Evolutionary conservation across 176 grass and related monocot species (phyloP), one percentile per base, ranked within the genome.

Genomic region (maize (Zea mays)): DNA sequence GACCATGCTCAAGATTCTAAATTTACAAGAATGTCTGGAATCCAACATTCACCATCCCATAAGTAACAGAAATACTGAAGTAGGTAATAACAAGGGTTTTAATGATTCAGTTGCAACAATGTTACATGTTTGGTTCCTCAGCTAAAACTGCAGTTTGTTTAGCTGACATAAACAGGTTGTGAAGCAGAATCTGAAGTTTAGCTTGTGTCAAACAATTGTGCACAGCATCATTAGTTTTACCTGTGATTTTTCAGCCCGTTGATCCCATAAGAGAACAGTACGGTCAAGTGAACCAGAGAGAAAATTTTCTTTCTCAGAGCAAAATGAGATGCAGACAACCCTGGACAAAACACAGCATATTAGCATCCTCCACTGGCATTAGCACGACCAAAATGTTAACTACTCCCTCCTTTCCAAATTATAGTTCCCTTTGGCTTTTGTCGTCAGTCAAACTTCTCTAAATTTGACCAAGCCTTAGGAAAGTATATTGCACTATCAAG

Each of bases 271-370:
- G 75, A 94, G 86, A 73, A 90, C 90, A 52, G 92, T 98, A 62
- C 85, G 90, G 88, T 98, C 96, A 82, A 98, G 89, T 70, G 96
- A 98, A 68, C 85, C 92, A 83, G 91, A 98, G 49, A 98, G 80
- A 72, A 94, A 92, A 60, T 73, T 82, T 51, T 94, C 96, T 74
- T 85, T 98, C 55, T 86, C 86, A n/a, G 92, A 79, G 65, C 96
- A 94, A 43, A 98, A 72, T 51, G 91, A 98, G 41, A 98, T 82
- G 67, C 79, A 90, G 41, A 98, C 92, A 86, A 98, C 96, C 80
- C 91, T 98, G 79, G 37, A 62, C 20, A 86, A 86, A 38, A 84
- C 16, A 83, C 45, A 39, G 5, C 27, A 70, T 16, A 80, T 82
- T 65, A 86, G 80, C 17, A 72, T 75, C 48, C 36, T 79, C 37